Percentiles rank a stretch among this genome's conserved stretches.
Evolutionary conservation across 208 protist genomes (phyloP).

Genomic region (Borovskyia barvae): DNA sequence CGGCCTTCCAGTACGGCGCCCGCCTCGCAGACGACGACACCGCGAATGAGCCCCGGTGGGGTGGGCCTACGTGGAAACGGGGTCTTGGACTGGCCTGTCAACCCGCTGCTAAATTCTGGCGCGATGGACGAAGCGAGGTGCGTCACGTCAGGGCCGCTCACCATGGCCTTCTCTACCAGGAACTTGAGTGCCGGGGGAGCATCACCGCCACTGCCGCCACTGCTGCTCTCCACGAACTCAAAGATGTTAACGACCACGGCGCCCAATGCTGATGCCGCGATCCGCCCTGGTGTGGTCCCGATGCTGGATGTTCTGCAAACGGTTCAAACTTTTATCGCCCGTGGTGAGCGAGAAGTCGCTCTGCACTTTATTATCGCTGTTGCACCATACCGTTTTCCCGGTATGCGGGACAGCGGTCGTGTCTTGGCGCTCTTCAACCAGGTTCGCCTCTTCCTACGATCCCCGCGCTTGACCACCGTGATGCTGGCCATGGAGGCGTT

Average conservation of each 20-base stretch:
- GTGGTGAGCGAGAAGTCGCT: constrained; percentile 53
- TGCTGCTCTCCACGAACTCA: not conserved
- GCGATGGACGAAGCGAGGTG: constrained; percentile 12
- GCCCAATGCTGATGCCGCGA: not conserved
- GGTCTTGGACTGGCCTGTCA: no score
- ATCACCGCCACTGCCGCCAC: not conserved
- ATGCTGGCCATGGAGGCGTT: constrained; percentile 78
- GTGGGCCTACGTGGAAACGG: no score
- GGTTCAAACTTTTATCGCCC: constrained; percentile 43
- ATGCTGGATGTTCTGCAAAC: constrained; percentile 30
- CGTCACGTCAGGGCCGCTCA: not conserved
- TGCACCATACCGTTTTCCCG: constrained; percentile 38
- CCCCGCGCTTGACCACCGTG: constrained; percentile 39
- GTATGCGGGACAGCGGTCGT: constrained; percentile 35
- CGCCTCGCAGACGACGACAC: constrained; percentile 1
- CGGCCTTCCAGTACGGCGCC: no score
- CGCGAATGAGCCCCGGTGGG: no score
- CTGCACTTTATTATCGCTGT: constrained; percentile 71
- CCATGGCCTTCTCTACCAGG: not conserved
- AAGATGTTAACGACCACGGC: not conserved
- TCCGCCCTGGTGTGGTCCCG: not conserved
- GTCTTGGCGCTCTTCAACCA: constrained; percentile 67
- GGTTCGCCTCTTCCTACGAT: constrained; percentile 57
- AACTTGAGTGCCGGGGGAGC: not conserved
- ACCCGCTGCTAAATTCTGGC: no score